These are phyloP conservation scores for Eucalyptus lansdowneana DNA, from an alignment of 345 rosid species.

Conservation along the genomic window DNA sequence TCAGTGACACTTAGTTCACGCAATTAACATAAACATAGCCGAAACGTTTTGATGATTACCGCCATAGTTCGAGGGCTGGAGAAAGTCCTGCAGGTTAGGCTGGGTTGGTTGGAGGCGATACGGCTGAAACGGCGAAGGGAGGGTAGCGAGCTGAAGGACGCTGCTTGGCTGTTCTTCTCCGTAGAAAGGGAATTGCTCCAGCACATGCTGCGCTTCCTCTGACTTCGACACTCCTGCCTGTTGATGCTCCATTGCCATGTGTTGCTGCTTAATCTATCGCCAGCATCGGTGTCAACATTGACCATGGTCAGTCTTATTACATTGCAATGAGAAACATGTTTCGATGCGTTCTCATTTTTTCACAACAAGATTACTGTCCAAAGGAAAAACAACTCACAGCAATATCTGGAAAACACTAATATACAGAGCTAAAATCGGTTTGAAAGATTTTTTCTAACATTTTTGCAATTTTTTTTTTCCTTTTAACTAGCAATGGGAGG, in stretches of 20 bases:
- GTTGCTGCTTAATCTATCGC: not conserved
- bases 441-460: not conserved
- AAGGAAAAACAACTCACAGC: not conserved
- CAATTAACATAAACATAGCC: not conserved
- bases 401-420: not conserved
- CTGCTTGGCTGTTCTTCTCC: conserved; percentile 7
- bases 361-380: not conserved
- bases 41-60: not conserved
- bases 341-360: not conserved
- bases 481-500: not conserved
- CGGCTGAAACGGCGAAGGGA: not conserved
- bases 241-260: not conserved
- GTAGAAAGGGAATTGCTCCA: conserved; percentile 6
- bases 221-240: not conserved
- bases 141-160: conserved; percentile 8
- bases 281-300: not conserved
- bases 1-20: not conserved
- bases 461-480: not conserved
- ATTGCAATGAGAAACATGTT: not conserved
- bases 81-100: conserved; percentile 22
- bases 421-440: not conserved
- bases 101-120: conserved; percentile 4
- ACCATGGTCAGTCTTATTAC: not conserved
- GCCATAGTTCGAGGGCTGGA: conserved; percentile 2
- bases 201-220: not conserved